Base-by-base conservation (phyloP, 2,329 filamentous ascomycete species). In the Alternaria conjuncta region DNA sequence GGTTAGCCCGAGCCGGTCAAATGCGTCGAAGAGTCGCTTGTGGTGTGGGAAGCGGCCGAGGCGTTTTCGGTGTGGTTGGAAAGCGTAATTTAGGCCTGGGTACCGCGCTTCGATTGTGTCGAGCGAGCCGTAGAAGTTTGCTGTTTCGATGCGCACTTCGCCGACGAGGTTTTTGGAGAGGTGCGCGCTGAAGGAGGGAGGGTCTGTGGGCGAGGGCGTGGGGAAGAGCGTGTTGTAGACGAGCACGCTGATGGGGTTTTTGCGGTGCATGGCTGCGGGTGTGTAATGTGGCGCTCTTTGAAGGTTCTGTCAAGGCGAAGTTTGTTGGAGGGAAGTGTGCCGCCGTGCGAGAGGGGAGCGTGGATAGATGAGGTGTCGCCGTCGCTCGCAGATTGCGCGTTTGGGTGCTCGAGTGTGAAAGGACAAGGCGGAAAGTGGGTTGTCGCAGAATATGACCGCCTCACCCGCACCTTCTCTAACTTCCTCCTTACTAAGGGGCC, bases 61-160 rank as follows among this genome's bases (percentile, higher is more conserved):
- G n/a, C 92, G 90, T 78, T 91, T 89, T 68, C 91, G 90, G 79
- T 95, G 92, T 8, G 90, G 90, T 23, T 81, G 83, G 75, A 92
- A 85, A 63, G 86, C 89, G 83, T 95, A 95, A 83, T 95, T 92
- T 60, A 95, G 87, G 28, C 92, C 92, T 0, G 92, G 92, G 70
- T 94, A 94, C 72, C 92, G 92, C 69, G 92, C 91, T 82, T 95
- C 92, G 70, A 90, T 88, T 25, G 90, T 93, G 75, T 92, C 89
- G 68, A 94, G 87, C 74, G 92, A 90, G 70, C 92, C 92, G 79
- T 93, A 94, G 82, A 92, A 94, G 55, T 89, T 87, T 69, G 90
- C 87, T 2, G 92, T 92, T 79, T 94, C 92, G 75, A 92, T 89
- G 61, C 92, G 90, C 61, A 94, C 91, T 82, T 94, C 92, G 68